These are phyloP conservation scores for Hypoxylon intermedium DNA, from an alignment of 495 filamentous ascomycete genomes.

Conservation along the genomic window DNA sequence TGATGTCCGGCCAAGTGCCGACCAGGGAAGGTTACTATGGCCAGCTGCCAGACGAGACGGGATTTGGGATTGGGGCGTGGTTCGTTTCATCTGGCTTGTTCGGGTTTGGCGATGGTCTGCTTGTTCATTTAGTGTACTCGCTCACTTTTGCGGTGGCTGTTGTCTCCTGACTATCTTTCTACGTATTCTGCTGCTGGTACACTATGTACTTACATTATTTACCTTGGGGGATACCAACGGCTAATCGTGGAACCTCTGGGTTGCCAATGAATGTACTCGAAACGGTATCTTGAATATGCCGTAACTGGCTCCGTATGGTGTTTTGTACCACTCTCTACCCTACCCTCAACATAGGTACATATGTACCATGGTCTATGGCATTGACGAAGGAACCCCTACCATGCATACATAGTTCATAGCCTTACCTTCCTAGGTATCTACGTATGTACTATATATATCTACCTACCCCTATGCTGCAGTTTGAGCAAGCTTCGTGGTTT, in stretches of 20 bases:
- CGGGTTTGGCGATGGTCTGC: constrained; percentile 9
- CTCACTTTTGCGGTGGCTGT: too few species aligned
- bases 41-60: not conserved
- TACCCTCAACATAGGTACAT: too few species aligned
- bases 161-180: not conserved
- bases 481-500: constrained; percentile 4
- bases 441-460: not conserved
- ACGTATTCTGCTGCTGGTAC: too few species aligned
- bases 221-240: not conserved
- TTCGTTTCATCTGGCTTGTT: constrained; percentile 16
- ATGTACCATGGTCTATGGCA: too few species aligned
- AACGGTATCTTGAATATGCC: constrained; percentile 16
- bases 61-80: constrained; percentile 20
- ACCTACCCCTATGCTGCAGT: not conserved
- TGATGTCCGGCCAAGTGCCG: too few species aligned
- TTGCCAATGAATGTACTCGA: constrained; percentile 4
- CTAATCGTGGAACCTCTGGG: not conserved
- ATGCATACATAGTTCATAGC: too few species aligned
- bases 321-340: too few species aligned
- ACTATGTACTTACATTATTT: too few species aligned
- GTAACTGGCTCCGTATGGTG: constrained; percentile 24
- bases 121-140: too few species aligned
- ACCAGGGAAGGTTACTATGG: not conserved
- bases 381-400: not conserved
- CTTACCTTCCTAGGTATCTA: not conserved